Evolutionary conservation across 1,284 basidiomycete genomes (phyloP), one percentile per base, ranked within the genome.

Genomic region (Sanguinoderma infundibulare): DNA sequence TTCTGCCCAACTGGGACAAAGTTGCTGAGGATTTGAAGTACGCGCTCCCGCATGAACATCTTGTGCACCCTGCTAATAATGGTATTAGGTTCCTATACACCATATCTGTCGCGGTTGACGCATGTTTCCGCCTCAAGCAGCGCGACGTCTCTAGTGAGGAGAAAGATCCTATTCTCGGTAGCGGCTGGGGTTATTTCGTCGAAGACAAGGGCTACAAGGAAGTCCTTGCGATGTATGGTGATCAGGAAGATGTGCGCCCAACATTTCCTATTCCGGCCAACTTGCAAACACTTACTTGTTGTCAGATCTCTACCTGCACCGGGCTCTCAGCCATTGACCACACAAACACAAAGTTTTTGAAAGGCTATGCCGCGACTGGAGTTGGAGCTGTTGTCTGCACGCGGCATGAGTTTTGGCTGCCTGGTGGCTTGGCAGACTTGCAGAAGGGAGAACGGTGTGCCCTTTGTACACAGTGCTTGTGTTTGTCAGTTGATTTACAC

Each of bases 61-160:
- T 17, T 34, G 24, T 40, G 17, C n/a, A 9, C 39, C 15, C 10
- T 30, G 32, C 32, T 46, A 24, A 53, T 8, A 4, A 28, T 28
- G 8, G 15, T 35, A 0, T 26, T 56, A 74, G 72, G 17, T 73
- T 46, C 35, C 44, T 75, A 1, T 73, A 70, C 51, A 55, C 22
- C 2, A 50, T 73, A 1, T 65, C 69, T 14, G 5, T 75, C 0
- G 64, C 63, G 0, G 62, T 73, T 0, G 75, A 77, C 49, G 70
- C 70, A 0, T 73, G 71, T 56, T 77, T 77, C 55, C 61, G 70
- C 0, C 59, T 77, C 12, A 75, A 74, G 51, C 63, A 62, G 0
- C 62, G 63, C 12, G 53, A 55, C 0, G 62, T 71, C 3, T 70
- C 70, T 0, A 65, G 50, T 10, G 61, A 69, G 17, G 28, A 34